Evolutionary conservation across 257 asterid species (phyloP).

Genomic region (Catharanthus roseus): DNA sequence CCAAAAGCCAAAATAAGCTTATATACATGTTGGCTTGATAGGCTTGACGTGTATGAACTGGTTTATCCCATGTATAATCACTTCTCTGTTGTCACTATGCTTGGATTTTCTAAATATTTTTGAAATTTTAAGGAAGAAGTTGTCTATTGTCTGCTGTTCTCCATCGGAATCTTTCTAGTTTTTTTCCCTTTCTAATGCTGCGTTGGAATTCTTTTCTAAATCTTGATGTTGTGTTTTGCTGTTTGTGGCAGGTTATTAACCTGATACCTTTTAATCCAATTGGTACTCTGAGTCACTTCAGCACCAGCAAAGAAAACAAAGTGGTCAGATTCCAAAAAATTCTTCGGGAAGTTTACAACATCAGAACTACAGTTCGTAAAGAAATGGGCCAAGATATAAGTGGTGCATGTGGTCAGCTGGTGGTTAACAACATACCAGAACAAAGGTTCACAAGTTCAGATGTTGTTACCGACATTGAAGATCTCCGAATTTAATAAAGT

Average conservation of each 20-base stretch:
- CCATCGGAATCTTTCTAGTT: neutral
- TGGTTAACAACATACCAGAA: slow-evolving; percentile 41
- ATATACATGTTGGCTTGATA: neutral
- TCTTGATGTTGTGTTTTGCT: slow-evolving; percentile 11
- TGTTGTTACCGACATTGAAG: slow-evolving; percentile 80
- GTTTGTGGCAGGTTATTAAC: slow-evolving; percentile 68
- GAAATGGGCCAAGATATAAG: slow-evolving; percentile 99
- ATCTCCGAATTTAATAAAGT: slow-evolving; percentile 42
- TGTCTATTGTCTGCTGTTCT: neutral
- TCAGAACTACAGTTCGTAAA: slow-evolving; percentile 85
- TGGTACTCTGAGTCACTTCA: slow-evolving; percentile 62
- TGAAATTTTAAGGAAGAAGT: neutral
- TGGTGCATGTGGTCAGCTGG: slow-evolving; percentile 98
- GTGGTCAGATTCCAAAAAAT: slow-evolving; percentile 67
- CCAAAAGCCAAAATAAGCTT: neutral
- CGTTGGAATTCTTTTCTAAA: neutral
- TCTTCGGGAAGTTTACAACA: slow-evolving; percentile 69
- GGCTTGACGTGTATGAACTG: neutral
- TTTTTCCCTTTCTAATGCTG: too few relatives aligned
- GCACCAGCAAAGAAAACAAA: slow-evolving; percentile 53
- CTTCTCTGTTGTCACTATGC: neutral
- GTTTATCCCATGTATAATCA: neutral
- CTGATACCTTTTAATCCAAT: slow-evolving; percentile 96
- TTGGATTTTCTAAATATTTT: neutral
- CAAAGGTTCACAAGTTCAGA: slow-evolving; percentile 36